Evolutionary conservation across 2,329 filamentous ascomycete species (phyloP), one percentile per base, ranked within the genome.

Genomic region (Phoma sp.): DNA sequence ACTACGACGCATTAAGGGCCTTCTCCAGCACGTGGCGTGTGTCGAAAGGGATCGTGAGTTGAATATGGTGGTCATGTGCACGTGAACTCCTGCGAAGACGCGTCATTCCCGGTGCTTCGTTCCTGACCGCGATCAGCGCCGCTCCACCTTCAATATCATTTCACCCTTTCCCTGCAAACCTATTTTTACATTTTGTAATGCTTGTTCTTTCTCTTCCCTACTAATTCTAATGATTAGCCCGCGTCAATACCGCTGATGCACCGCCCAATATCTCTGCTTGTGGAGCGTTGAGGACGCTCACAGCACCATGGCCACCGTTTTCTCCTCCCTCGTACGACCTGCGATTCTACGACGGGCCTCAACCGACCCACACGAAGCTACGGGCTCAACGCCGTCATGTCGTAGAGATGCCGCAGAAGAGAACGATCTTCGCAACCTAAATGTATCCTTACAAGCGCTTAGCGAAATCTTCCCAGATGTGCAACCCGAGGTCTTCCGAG

Each of bases 401-500:
- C 28, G 46, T 15, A 56, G 57, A 37, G 49, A 60, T 54, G 62
- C 59, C 25, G 46, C 57, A n/a, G 84, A 87, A 55, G 77, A 83
- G 29, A 83, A 84, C 32, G 84, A 91, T 64, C 80, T 92, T 20
- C 80, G 84, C 61, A 84, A 88, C 53, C 81, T 93, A 42, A 93
- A 93, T 76, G 79, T 80, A 43, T 83, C 86, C 63, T 84, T 95
- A 59, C 83, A 84, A 56, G 85, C 83, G 11, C 83, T 95, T 36
- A 84, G 86, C 18, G 85, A 85, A 40, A 82, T 93, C 7, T 95
- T 95, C 61, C 91, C 91, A 23, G 86, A 93, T 73, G 81, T 93
- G n/a, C 88, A 92, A 73, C 81, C 90, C 55, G 89, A 93, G 62
- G 90, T 93, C 15, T 91, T 95, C 69, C 85, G 90, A 37, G 90